Base-by-base conservation (phyloP, 2,329 filamentous ascomycete genomes). In the Biscogniauxia sp. region DNA sequence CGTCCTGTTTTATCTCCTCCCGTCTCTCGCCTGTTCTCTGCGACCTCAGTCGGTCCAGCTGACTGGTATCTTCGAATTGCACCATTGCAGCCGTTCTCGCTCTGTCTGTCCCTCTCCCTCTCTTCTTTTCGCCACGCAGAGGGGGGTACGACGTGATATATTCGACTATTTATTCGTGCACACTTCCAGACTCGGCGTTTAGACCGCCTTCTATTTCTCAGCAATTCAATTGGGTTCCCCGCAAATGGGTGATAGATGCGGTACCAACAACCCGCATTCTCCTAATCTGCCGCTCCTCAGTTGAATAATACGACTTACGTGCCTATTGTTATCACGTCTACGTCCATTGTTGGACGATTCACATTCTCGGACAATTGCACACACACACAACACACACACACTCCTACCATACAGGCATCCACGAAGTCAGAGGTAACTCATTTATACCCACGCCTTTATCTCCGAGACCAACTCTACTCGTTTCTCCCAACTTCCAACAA, bases 401-500 rank as follows among this genome's bases (percentile, higher is more conserved):
- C 28, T 13, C 28, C 11, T 56, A 41, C 51, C 52, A 54, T 49
- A 50, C 20, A 53, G 50, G 32, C 53, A 53, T 37, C 50, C 19
- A 52, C 45, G 51, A 2, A 59, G 59, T 52, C 61, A 62, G 59
- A 58, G 53, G 61, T 32, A 63, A 41, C 60, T 53, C 55, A 62
- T 60, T 57, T 32, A 3, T 13, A 32, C 28, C 28, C 28, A 32
- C 28, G 54, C 37, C 26, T 19, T 63, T 68, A 70, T 63, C 66
- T 68, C 68, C 68, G 68, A 66, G 56, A 62, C 65, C 61, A 66
- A 52, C 65, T 65, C 63, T 65, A 52, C 60, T 28, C 56, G 56
- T 45, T 68, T 70, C 67, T 63, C 25, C 61, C 59, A 52, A 57
- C 51, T 66, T 67, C 69, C 58, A 61, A 57, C 56, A 58, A n/a